phyloP scores from a whole-genome alignment of 2,329 filamentous ascomycete species.

The Ramularia collo-cygni region DNA sequence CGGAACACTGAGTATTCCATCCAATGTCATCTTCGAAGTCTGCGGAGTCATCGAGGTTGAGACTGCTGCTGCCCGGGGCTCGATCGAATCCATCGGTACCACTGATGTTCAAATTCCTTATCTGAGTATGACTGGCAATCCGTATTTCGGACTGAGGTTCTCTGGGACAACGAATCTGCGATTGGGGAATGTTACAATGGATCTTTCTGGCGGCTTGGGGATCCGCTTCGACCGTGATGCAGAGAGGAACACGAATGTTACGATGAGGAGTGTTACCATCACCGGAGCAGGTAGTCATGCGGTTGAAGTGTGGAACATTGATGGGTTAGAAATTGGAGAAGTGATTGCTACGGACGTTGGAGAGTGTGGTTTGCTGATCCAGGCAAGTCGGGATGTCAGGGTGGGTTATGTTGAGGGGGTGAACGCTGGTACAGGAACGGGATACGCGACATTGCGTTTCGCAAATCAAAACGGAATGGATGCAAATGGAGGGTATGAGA shows the following conservation, averaged over 20 bases:
- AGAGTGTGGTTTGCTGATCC: constrained; percentile 52
- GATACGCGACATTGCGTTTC: constrained; percentile 52
- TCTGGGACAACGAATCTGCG: constrained; percentile 44
- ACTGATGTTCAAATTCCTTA: constrained; percentile 49
- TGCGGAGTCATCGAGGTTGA: constrained; percentile 50
- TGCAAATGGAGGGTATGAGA: constrained; percentile 44
- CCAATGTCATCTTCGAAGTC: constrained; percentile 52
- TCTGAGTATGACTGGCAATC: constrained; percentile 51
- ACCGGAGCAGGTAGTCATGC: constrained; percentile 50
- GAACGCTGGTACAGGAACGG: constrained; percentile 47
- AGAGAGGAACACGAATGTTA: constrained; percentile 48
- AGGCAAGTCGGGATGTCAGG: constrained; percentile 46
- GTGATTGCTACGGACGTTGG: constrained; percentile 50
- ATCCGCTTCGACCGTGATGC: constrained; percentile 53
- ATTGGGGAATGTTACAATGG: constrained; percentile 49
- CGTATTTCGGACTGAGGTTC: constrained; percentile 53
- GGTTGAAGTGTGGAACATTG: constrained; percentile 55
- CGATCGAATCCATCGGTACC: constrained; percentile 48
- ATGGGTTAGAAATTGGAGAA: constrained; percentile 45
- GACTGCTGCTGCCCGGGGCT: constrained; percentile 40
- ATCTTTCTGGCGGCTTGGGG: constrained; percentile 48
- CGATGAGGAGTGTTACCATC: constrained; percentile 47
- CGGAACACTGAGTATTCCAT: constrained; percentile 45
- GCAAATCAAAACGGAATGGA: constrained; percentile 51
- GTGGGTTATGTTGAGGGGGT: constrained; percentile 51